Evolutionary conservation across 768 basidiomycete species (phyloP).

Genomic region (Trametes cingulata): DNA sequence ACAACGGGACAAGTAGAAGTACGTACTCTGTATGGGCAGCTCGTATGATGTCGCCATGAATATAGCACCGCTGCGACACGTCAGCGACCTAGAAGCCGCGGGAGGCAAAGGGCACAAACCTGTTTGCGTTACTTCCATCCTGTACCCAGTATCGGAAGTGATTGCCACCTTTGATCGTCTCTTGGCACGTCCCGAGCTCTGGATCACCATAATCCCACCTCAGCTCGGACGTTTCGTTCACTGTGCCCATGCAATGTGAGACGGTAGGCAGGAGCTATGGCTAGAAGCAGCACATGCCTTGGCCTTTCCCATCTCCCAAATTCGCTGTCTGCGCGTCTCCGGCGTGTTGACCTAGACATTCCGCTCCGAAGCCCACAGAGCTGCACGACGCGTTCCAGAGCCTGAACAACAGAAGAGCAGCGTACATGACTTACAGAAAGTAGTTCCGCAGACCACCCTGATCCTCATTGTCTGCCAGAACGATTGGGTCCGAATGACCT

Average conservation of each 20-base stretch:
- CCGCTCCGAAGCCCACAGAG: constrained; percentile 68
- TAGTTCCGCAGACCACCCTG: constrained; percentile 83
- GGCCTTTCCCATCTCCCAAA: constrained; percentile 82
- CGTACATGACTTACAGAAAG: constrained; percentile 57
- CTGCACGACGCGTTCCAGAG: constrained; percentile 35
- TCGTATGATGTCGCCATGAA: constrained; percentile 81
- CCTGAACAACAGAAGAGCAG: not conserved
- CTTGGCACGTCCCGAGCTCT: constrained; percentile 79
- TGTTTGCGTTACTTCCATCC: constrained; percentile 61
- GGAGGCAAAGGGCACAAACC: constrained; percentile 38
- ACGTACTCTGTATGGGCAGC: constrained; percentile 57
- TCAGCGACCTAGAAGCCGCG: not conserved
- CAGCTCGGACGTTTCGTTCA: constrained; percentile 81
- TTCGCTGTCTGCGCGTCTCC: constrained; percentile 70
- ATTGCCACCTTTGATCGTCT: constrained; percentile 83
- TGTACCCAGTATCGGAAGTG: constrained; percentile 91
- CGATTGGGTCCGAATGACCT: constrained; percentile 67
- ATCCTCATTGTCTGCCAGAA: constrained; percentile 57
- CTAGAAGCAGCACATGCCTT: constrained; percentile 44
- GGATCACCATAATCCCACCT: constrained; percentile 84
- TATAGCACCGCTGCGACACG: constrained; percentile 55
- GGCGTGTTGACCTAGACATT: constrained; percentile 83
- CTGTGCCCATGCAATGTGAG: constrained; percentile 37
- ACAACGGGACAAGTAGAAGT: not conserved
- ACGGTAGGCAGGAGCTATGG: not conserved